These are phyloP conservation scores for Gastrolobium villosum DNA, from an alignment of 306 rosid genomes.

Conservation along the genomic window DNA sequence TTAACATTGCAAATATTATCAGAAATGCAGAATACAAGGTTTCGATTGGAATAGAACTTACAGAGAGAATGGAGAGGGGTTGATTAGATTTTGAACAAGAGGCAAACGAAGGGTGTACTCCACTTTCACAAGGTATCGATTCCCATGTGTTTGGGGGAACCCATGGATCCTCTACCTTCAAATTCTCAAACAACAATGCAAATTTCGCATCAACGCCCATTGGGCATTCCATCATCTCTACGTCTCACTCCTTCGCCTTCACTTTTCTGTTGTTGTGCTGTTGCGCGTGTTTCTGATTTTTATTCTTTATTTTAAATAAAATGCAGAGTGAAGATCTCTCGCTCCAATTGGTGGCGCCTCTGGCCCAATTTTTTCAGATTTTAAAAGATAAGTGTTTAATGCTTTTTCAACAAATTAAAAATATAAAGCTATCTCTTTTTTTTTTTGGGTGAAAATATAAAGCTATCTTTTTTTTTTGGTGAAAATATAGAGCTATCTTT, in stretches of 20 bases:
- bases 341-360: too few species aligned
- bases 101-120: constrained; percentile 8
- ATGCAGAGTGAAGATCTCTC: too few species aligned
- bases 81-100: constrained; percentile 50
- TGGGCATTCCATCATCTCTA: constrained; percentile 15
- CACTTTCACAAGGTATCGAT: constrained; percentile 73
- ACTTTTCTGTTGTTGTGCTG: too few species aligned
- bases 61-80: constrained; percentile 74
- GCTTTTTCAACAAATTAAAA: too few species aligned
- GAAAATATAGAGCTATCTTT: too few species aligned
- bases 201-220: constrained; percentile 67
- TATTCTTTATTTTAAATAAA: too few species aligned
- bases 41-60: constrained; percentile 49
- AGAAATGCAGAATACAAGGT: background rate
- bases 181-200: constrained; percentile 63
- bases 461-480: too few species aligned
- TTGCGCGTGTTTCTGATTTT: too few species aligned
- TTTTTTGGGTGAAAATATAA: too few species aligned
- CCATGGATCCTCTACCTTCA: constrained; percentile 81
- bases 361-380: too few species aligned
- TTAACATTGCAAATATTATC: background rate
- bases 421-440: too few species aligned
- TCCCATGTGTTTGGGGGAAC: constrained; percentile 88
- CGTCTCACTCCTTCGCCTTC: background rate
- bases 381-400: too few species aligned